phyloP scores from a whole-genome alignment of 768 basidiomycete genomes.

The Tricholoma sp. region DNA sequence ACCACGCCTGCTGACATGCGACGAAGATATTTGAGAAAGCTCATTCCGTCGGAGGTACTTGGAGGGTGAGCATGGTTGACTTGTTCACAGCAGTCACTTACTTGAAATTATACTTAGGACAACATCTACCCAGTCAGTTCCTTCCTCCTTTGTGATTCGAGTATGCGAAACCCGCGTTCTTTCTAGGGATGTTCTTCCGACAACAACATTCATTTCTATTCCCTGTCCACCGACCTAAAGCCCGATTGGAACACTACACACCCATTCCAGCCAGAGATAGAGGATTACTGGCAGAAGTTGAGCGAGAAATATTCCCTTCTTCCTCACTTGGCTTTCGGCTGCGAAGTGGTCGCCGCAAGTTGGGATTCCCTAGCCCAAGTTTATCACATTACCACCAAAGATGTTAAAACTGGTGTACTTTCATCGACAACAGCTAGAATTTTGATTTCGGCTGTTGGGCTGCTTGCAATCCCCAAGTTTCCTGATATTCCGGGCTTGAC shows the following conservation, averaged over 20 bases:
- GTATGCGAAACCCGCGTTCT: too few species aligned
- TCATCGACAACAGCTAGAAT: conserved; percentile 35
- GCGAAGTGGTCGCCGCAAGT: conserved; percentile 35
- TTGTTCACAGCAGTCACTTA: background rate
- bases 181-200: conserved; percentile 35
- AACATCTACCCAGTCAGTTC: conserved; percentile 30
- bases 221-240: conserved; percentile 34
- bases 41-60: conserved; percentile 43
- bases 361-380: conserved; percentile 36
- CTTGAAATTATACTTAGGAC: conserved; percentile 22
- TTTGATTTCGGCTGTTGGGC: conserved; percentile 45
- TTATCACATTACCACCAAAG: conserved; percentile 34
- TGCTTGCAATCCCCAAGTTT: conserved; percentile 40
- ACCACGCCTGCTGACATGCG: background rate
- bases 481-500: conserved; percentile 30
- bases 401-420: conserved; percentile 26
- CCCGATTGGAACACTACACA: conserved; percentile 35
- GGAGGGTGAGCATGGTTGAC: conserved; percentile 31
- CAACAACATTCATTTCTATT: conserved; percentile 32
- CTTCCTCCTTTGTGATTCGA: too few species aligned
- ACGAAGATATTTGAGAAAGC: conserved; percentile 43
- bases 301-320: conserved; percentile 36
- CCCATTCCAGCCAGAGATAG: conserved; percentile 36
- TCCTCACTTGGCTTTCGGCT: conserved; percentile 37
- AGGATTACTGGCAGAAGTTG: conserved; percentile 33